A percentile compares a stretch with the other conserved stretches of the same genome.
These are phyloP conservation scores for Candida methanosorbosa DNA, from an alignment of 805 yeast genomes.

Conservation along the genomic window DNA sequence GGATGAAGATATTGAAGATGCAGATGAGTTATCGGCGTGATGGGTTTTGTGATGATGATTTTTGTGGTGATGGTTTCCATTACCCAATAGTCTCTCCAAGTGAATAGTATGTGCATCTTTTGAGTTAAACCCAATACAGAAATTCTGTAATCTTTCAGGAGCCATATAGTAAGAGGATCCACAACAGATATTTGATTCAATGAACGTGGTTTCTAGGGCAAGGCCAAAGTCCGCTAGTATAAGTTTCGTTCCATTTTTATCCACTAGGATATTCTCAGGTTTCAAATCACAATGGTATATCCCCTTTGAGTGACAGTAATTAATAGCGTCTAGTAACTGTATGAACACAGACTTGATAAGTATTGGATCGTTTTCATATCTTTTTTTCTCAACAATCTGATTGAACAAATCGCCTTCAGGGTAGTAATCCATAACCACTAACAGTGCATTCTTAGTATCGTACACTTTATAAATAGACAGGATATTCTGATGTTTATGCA, in stretches of 20 bases:
- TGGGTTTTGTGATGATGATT: slow-evolving; percentile 12
- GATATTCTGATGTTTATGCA: slow-evolving; percentile 73
- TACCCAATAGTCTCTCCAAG: slow-evolving; percentile 16
- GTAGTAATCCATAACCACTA: slow-evolving; percentile 80
- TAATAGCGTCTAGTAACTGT: slow-evolving; percentile 77
- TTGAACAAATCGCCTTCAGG: slow-evolving; percentile 82
- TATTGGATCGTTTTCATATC: slow-evolving; percentile 44
- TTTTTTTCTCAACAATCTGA: slow-evolving; percentile 68
- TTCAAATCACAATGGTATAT: slow-evolving; percentile 91
- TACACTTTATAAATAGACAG: slow-evolving; percentile 68
- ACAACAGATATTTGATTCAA: slow-evolving; percentile 67
- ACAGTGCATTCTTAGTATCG: slow-evolving; percentile 47
- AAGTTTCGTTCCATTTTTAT: slow-evolving; percentile 43
- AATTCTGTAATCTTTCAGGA: slow-evolving; percentile 58
- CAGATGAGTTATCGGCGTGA: slow-evolving; percentile 9
- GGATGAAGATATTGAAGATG: background rate
- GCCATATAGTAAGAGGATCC: slow-evolving; percentile 92
- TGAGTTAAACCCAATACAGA: slow-evolving; percentile 28
- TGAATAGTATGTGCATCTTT: slow-evolving; percentile 23
- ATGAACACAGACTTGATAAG: slow-evolving; percentile 49
- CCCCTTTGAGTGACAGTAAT: slow-evolving; percentile 74
- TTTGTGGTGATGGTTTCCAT: slow-evolving; percentile 13
- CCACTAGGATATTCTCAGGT: slow-evolving; percentile 85
- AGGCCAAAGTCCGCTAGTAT: slow-evolving; percentile 85
- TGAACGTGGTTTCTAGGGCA: slow-evolving; percentile 50